Evolutionary conservation across 768 basidiomycete genomes (phyloP), one percentile per base, ranked within the genome.

Genomic region (Imleria badia): DNA sequence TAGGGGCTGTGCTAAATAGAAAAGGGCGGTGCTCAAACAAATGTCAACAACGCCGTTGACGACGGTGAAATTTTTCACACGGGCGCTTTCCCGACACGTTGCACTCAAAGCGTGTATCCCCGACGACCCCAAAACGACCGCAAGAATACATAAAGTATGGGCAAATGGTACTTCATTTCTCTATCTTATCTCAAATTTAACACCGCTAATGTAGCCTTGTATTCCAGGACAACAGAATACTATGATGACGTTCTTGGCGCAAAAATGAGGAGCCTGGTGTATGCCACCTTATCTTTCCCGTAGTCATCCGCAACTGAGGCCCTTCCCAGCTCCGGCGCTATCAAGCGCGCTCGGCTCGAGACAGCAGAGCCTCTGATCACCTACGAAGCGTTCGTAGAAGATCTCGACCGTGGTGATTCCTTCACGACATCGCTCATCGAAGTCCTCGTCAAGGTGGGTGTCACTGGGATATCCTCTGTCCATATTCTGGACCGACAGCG

Each of bases 251-350:
- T 91, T 34, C 73, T 92, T 11, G 79, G 80, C 60, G 75, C 81
- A 55, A 92, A 91, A 81, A 78, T 92, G 60, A 89, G 85, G 73
- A 83, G 75, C 61, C 66, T 92, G 63, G 85, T 91, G 90, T 92
- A 81, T 65, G 89, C 69, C 31, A 15, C 15, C 35, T 14, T 47
- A 36, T 42, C 43, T 43, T 29, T 38, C 44, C 35, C 17, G 15
- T 40, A 6, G 5, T 22, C 29, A 14, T 42, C 26, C 56, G 20
- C 19, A 30, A 17, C 52, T 61, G 19, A 62, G 22, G 33, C 5
- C 20, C 3, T 13, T n/a, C 47, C 26, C 61, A 91, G 89, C 64
- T 81, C 82, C 60, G 87, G 90, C 50, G 83, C 89, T 46, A 84
- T 91, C 59, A 83, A 82, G 60, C 79, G 90, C 51, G 75, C 83